Base-by-base conservation (phyloP, 805 yeast genomes). In the Grigorovia humatica region DNA sequence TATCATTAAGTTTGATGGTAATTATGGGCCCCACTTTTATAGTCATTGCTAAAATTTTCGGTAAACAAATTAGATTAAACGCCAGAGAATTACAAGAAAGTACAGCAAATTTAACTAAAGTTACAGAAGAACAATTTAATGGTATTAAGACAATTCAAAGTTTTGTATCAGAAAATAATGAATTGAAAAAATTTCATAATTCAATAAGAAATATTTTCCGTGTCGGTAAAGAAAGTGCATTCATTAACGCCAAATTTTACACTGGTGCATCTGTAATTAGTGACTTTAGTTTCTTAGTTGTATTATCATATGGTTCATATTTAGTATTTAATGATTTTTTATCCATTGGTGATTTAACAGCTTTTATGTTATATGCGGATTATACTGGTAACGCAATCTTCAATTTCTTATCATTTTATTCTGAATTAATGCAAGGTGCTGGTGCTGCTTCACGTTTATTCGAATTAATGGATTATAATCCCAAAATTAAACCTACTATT, bases 381-480 rank as follows among this genome's bases (percentile, higher is more conserved):
- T 93, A 87, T 66, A 85, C 96, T 1, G 97, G 97, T 1, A 76
- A 85, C 38, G 85, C 97, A 5, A 86, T 91, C 49, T 86, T 85
- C 65, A 96, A 97, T 0, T 66, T 91, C n/a, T 91, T 96, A 0
- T 85, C 86, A 55, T 91, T 93, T 64, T 93, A 90, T 64, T 83
- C 96, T 0, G 99, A 93, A 66, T 72, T 93, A 53, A 93, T 93
- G 99, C 93, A 93, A 71, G 98, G 97, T 50, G 86, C 88, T 9
- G 99, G 99, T 51, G 98, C 98, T 1, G 95, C 98, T 0, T 82
- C 91, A 50, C 76, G 99, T 57, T 73, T 91, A 41, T 91, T 91
- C 70, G 99, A 93, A 66, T 73, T 93, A 47, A 79, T 85, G 46
- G 95, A 88, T 55, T 76, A 85, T 67, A 71, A 80, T 52, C 90